Evolutionary conservation across 2,329 filamentous ascomycete genomes (phyloP).

Genomic region (Aspergillus terreus): DNA sequence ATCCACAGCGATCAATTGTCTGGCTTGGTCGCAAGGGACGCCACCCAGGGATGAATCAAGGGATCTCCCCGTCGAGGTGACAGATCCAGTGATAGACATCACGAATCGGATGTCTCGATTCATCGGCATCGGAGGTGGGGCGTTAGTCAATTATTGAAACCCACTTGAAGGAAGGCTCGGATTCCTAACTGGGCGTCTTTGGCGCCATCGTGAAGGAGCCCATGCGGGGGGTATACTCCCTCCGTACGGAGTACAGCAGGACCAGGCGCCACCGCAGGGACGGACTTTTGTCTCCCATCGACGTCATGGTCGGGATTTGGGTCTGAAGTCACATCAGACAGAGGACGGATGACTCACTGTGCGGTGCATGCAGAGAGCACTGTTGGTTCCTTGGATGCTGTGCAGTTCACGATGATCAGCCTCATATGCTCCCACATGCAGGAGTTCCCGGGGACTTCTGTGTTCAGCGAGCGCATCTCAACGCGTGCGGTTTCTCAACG

Average conservation of each 20-base stretch:
- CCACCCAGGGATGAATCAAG: constrained; percentile 6
- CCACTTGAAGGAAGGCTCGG: not conserved
- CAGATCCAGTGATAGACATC: constrained; percentile 13
- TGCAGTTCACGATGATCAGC: no score
- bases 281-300: no score
- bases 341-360: no score
- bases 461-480: no score
- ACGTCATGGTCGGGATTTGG: no score
- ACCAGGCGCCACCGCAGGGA: no score
- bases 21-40: not conserved
- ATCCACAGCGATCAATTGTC: not conserved
- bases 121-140: not conserved
- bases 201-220: not conserved
- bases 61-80: constrained; percentile 2
- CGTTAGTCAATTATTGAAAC: not conserved
- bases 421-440: no score
- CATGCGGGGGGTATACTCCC: not conserved
- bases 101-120: not conserved
- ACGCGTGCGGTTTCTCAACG: no score
- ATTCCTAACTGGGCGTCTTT: not conserved
- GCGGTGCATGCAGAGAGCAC: no score
- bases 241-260: no score
- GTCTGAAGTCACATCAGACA: no score
- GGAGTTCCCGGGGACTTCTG: not conserved
- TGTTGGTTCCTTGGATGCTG: no score